phyloP scores from a whole-genome alignment of 768 basidiomycete genomes.

The Lactarius trivialis region DNA sequence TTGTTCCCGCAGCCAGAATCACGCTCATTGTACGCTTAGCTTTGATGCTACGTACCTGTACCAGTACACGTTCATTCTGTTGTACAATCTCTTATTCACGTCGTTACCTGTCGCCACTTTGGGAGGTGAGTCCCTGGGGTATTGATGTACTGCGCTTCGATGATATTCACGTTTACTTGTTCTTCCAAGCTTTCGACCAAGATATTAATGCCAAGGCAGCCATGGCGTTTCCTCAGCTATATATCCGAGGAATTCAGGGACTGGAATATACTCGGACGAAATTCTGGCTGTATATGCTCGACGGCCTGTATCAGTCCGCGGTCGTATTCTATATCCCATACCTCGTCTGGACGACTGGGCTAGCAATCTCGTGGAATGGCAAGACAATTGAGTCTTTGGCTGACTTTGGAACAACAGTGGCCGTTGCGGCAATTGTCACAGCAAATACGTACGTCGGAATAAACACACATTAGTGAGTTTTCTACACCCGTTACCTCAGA shows the following conservation, averaged over 20 bases:
- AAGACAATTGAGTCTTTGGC: constrained; percentile 69
- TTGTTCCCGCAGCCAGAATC: background rate
- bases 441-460: constrained; percentile 89
- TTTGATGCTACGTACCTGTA: constrained; percentile 95
- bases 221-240: constrained; percentile 91
- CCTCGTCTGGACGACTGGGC: constrained; percentile 59
- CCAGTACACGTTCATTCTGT: constrained; percentile 87
- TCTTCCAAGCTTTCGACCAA: constrained; percentile 76
- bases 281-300: constrained; percentile 94
- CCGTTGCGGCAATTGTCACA: constrained; percentile 77
- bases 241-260: constrained; percentile 88
- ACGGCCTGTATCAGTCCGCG: constrained; percentile 89
- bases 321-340: constrained; percentile 86
- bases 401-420: constrained; percentile 90
- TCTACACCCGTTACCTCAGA: constrained; percentile 19
- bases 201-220: constrained; percentile 88
- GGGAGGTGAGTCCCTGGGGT: constrained; percentile 53
- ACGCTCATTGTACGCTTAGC: constrained; percentile 36
- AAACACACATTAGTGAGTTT: constrained; percentile 80
- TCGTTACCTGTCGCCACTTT: constrained; percentile 87
- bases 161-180: background rate
- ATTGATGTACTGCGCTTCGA: background rate
- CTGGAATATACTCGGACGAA: constrained; percentile 86
- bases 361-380: constrained; percentile 69
- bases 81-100: constrained; percentile 91